Conservation (phyloP, 148 eudicot species). For the Cornus kousa region DNA sequence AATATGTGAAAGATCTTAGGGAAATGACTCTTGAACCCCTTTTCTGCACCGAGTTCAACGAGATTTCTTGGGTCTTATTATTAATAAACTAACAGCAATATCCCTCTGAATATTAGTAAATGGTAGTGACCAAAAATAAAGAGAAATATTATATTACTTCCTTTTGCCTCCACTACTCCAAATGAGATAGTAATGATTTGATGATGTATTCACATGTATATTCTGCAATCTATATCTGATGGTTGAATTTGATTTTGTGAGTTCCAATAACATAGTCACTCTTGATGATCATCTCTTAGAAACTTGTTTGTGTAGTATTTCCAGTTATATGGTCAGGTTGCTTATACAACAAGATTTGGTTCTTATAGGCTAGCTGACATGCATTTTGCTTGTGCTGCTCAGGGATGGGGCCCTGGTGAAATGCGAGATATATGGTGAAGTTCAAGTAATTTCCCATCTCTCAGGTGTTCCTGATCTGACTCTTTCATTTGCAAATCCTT, state of each 20-base stretch:
- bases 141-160: neutral
- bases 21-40: neutral
- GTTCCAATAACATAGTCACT: neutral
- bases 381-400: constrained; percentile 27
- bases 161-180: neutral
- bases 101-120: too few relatives aligned
- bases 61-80: neutral
- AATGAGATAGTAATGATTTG: too few relatives aligned
- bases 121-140: too few relatives aligned
- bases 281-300: neutral
- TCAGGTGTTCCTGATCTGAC: constrained; percentile 95
- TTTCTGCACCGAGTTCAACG: neutral
- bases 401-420: constrained; percentile 90
- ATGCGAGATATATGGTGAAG: constrained; percentile 93
- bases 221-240: neutral
- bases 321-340: neutral
- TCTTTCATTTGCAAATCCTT: constrained; percentile 79
- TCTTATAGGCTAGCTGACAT: constrained; percentile 6
- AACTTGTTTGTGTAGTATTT: neutral
- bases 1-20: too few relatives aligned
- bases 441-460: constrained; percentile 76
- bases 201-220: neutral
- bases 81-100: too few relatives aligned
- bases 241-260: neutral
- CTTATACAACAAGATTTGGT: neutral